phyloP scores from a whole-genome alignment of 2,329 filamentous ascomycete genomes.

The Arthroderma sp. region DNA sequence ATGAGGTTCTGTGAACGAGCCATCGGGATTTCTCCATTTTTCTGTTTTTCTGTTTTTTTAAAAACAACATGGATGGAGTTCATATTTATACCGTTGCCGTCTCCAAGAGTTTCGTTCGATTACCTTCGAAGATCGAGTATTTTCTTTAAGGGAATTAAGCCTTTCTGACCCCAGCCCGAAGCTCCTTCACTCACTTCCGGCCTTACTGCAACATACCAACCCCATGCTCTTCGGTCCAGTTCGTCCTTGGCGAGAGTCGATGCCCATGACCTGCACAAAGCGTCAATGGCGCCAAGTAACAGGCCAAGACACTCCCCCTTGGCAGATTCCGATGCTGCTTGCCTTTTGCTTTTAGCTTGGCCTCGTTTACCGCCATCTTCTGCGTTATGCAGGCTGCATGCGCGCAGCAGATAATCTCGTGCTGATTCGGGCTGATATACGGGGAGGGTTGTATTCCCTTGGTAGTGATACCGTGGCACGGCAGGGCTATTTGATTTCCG shows the following conservation, averaged over 20 bases:
- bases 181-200: conserved; percentile 63
- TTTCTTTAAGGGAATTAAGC: conserved; percentile 38
- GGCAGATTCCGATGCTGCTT: conserved; percentile 46
- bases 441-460: conserved; percentile 42
- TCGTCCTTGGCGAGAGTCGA: conserved; percentile 49
- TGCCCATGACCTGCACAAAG: conserved; percentile 63
- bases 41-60: too few relatives aligned
- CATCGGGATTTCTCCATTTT: too few relatives aligned
- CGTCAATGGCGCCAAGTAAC: conserved; percentile 56
- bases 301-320: conserved; percentile 57
- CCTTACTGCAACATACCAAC: conserved; percentile 65
- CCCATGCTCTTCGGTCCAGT: conserved; percentile 63
- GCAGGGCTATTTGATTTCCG: conserved; percentile 31
- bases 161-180: conserved; percentile 75
- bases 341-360: conserved; percentile 10
- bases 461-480: conserved; percentile 12
- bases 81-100: too few relatives aligned
- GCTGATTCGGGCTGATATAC: conserved; percentile 64
- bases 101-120: too few relatives aligned
- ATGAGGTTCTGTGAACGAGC: too few relatives aligned
- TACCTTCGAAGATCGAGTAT: conserved; percentile 2
- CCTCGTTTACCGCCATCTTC: not conserved
- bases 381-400: conserved; percentile 18
- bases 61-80: too few relatives aligned
- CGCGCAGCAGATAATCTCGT: conserved; percentile 41